Evolutionary conservation across 192 early-diverging fungal species (phyloP).

Genomic region (Hyaloraphidium curvatum): DNA sequence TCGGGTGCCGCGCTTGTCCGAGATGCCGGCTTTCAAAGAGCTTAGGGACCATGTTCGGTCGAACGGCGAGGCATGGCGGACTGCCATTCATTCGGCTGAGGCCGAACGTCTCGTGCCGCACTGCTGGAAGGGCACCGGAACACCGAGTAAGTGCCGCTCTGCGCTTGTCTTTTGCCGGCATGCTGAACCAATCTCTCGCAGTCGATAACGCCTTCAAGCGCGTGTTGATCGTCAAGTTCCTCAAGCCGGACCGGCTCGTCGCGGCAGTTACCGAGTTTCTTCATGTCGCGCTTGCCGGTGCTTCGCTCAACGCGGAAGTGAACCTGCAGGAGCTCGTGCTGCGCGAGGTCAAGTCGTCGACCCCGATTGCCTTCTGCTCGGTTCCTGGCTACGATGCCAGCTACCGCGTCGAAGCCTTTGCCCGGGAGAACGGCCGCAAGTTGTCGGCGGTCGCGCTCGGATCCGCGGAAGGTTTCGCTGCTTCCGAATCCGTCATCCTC

Average conservation of each 20-base stretch:
- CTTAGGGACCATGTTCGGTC: constrained; percentile 3
- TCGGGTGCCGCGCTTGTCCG: constrained; percentile 3
- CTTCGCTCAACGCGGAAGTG: constrained; percentile 33
- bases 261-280: constrained; percentile 49
- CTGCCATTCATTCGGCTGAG: constrained; percentile 10
- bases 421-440: constrained; percentile 31
- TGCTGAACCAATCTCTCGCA: no score
- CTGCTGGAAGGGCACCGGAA: constrained; percentile 15
- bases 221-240: constrained; percentile 58
- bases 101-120: constrained; percentile 17
- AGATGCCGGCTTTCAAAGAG: constrained; percentile 4
- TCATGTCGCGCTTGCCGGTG: constrained; percentile 41
- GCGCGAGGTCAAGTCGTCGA: constrained; percentile 47
- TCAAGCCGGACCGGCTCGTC: constrained; percentile 79
- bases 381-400: constrained; percentile 91
- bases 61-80: constrained; percentile 6
- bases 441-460: constrained; percentile 91
- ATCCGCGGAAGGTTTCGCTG: constrained; percentile 73
- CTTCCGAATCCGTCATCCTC: constrained; percentile 81
- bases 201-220: constrained; percentile 45
- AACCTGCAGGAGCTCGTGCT: constrained; percentile 46
- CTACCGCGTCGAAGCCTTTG: constrained; percentile 80
- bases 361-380: constrained; percentile 80
- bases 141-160: constrained; percentile 22
- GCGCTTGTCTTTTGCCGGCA: no score